Base-by-base conservation (phyloP, 2,329 filamentous ascomycete genomes). In the Bipolaris gigantea region DNA sequence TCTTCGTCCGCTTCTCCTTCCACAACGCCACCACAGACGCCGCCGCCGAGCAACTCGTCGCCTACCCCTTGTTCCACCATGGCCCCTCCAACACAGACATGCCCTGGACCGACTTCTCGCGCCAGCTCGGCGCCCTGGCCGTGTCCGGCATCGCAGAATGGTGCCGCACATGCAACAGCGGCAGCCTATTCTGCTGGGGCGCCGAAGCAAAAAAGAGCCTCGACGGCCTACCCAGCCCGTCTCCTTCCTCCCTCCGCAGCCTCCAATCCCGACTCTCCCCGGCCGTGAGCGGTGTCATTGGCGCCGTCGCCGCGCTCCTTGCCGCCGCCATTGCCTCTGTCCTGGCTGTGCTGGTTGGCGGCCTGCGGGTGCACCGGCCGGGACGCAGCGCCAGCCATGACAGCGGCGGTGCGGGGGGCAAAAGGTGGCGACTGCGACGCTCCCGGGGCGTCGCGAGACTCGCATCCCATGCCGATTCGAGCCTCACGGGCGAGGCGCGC, bases 361-460 rank as follows among this genome's bases (percentile, higher is more conserved):
- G 80, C 3, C 50, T 80, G n/a, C 74, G 80, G 8, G 63, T 80
- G 41, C 77, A 78, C 50, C 74, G 78, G 3, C 47, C 55, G 10
- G 53, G 50, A 10, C 73, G 77, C 4, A 36, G 40, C n/a, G 4
- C 5, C 16, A 9, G 2, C 7, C 1, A 25, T 25, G 67, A 69
- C 3, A 46, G 35, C 9, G 25, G 23, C 34, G 76, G 71, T 43
- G 10, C 16, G 6, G 2, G 23, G 30, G 23, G 23, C 7, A 38
- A n/a, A 1, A 76, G 71, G 44, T 69, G 72, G 9, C 74, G 75
- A 8, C 58, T 80, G 7, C 81, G 81, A 9, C 83, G 83, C 0
- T 85, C 85, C 75, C 85, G 84, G 61, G 81, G 83, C 13, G 73
- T 72, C 11, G 69, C 71, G 13, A 85, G 84, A 66, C 68, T 85